Evolutionary conservation across 352 stramenopile genomes (phyloP).

Genomic region (Pythium rishiriense): DNA sequence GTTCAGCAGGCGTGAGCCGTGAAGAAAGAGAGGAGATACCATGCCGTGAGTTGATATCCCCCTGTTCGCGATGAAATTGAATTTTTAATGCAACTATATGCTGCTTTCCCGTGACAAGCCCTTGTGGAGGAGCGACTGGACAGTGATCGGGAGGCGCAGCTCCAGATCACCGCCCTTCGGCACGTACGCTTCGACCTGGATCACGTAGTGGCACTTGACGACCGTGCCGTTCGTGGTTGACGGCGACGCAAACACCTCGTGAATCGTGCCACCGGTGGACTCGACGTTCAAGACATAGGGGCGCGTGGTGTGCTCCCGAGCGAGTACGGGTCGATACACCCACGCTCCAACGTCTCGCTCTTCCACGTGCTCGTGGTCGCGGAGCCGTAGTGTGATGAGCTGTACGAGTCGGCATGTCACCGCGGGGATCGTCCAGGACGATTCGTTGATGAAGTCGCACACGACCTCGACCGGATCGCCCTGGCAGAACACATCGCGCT

Average conservation of each 20-base stretch:
- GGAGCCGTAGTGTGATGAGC: neutral
- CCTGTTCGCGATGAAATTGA: neutral
- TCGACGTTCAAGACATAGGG: conserved; percentile 1
- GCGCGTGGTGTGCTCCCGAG: neutral
- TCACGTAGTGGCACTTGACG: conserved; percentile 12
- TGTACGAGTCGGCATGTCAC: conserved; percentile 13
- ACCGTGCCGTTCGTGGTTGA: conserved; percentile 16
- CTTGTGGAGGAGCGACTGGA: conserved; percentile 1
- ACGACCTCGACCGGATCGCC: conserved; percentile 1
- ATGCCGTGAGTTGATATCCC: too few relatives aligned
- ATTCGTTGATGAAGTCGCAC: conserved; percentile 5
- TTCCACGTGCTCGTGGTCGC: neutral
- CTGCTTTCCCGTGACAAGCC: conserved; percentile 1
- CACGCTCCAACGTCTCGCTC: conserved; percentile 13
- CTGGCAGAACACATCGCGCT: conserved; percentile 3
- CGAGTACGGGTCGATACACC: neutral
- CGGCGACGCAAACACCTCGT: neutral
- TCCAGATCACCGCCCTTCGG: neutral
- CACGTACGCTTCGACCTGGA: conserved; percentile 8
- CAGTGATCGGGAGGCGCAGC: conserved; percentile 5
- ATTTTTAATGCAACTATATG: neutral
- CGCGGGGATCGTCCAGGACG: neutral
- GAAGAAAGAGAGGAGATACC: neutral
- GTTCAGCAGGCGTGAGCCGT: conserved; percentile 15
- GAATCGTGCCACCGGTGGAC: neutral